Percentiles rank a stretch among this genome's conserved stretches.
Conservation (phyloP, 495 filamentous ascomycete species). For the Trichoderma asperelloides region DNA sequence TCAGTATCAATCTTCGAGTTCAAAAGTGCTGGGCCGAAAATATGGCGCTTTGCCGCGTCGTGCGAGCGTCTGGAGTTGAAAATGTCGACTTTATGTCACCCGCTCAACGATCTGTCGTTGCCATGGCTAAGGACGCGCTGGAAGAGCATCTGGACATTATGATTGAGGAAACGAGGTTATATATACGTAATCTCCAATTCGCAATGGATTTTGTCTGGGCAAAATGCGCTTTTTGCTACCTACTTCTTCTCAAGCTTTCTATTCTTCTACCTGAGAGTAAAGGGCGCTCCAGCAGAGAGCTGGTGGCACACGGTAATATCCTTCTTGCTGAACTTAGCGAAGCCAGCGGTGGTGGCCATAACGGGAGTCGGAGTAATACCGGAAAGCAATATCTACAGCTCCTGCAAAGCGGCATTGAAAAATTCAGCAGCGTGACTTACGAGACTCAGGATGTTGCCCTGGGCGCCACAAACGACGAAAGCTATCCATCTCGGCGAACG, state of each 20-base stretch:
- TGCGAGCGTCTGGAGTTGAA: conserved; percentile 39
- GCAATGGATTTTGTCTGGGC: conserved; percentile 51
- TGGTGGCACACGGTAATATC: conserved; percentile 34
- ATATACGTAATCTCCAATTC: conserved; percentile 41
- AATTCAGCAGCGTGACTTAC: conserved; percentile 21
- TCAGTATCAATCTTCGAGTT: conserved; percentile 31
- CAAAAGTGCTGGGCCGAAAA: conserved; percentile 42
- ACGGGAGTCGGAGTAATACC: conserved; percentile 21
- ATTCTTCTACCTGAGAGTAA: conserved; percentile 37
- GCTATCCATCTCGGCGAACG: background rate
- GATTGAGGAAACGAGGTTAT: conserved; percentile 30
- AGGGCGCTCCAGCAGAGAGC: conserved; percentile 24
- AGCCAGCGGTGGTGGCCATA: conserved; percentile 24
- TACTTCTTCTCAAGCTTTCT: conserved; percentile 42
- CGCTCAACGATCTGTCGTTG: conserved; percentile 32
- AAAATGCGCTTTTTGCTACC: conserved; percentile 45
- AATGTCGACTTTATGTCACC: conserved; percentile 39
- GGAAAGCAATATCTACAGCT: conserved; percentile 2
- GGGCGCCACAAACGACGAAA: background rate
- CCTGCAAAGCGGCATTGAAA: background rate
- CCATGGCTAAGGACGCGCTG: conserved; percentile 38
- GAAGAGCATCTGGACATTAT: conserved; percentile 42
- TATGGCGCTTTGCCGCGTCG: conserved; percentile 40
- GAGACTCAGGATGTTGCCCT: background rate
- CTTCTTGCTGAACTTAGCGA: conserved; percentile 36